Percentiles rank a stretch among this genome's conserved stretches.
Evolutionary conservation across 2,329 filamentous ascomycete genomes (phyloP).

Genomic region (Cladosporium sp.): DNA sequence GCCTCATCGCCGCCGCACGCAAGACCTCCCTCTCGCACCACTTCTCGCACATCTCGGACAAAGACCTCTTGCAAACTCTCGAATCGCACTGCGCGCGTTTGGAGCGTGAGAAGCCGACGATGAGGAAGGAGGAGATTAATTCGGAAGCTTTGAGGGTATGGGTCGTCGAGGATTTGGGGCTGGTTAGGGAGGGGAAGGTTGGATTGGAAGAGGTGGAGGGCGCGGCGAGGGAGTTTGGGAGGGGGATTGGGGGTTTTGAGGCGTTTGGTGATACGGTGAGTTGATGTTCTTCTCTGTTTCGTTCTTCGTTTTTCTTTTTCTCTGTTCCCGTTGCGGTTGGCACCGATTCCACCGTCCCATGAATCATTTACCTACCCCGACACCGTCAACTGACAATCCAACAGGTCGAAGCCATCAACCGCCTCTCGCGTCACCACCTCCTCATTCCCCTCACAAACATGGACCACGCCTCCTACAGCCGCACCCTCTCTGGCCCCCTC

Average conservation of each 20-base stretch:
- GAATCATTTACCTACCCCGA: too few species aligned
- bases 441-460: constrained; percentile 60
- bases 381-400: too few species aligned
- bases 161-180: constrained; percentile 27
- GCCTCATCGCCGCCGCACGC: constrained; percentile 53
- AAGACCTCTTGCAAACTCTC: constrained; percentile 38
- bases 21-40: constrained; percentile 43
- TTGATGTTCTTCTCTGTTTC: too few species aligned
- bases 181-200: constrained; percentile 50
- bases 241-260: constrained; percentile 50
- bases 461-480: constrained; percentile 49
- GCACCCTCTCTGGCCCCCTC: constrained; percentile 48
- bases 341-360: too few species aligned
- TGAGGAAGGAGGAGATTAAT: constrained; percentile 56
- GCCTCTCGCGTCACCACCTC: constrained; percentile 45
- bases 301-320: too few species aligned
- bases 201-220: constrained; percentile 41
- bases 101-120: constrained; percentile 51
- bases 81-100: constrained; percentile 49
- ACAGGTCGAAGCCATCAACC: constrained; percentile 44
- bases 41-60: constrained; percentile 40
- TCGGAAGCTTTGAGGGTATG: constrained; percentile 29
- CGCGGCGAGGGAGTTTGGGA: constrained; percentile 46
- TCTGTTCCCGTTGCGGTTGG: too few species aligned
- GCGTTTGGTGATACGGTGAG: constrained; percentile 55